Percentiles rank a stretch among this genome's conserved stretches.
Conservation (phyloP, 2,329 filamentous ascomycete genomes). For the Aspergillus neotritici region DNA sequence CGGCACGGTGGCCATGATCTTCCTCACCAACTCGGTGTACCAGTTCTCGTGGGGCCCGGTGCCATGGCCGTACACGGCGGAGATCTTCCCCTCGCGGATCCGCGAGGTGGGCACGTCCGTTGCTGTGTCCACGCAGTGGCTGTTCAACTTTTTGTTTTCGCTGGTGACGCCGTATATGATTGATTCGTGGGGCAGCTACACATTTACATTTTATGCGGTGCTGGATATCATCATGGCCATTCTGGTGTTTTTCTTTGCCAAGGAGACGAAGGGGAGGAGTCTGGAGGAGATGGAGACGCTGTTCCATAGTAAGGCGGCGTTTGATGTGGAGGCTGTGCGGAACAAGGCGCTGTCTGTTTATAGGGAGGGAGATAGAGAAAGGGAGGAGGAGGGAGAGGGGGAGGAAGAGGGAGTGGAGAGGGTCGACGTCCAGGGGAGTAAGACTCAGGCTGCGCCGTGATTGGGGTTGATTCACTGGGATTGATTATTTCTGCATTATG, state of each 20-base stretch:
- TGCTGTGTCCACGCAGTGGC: slow-evolving; percentile 34
- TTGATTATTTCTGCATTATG: too few relatives aligned
- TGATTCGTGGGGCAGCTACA: slow-evolving; percentile 35
- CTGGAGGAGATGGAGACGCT: slow-evolving; percentile 36
- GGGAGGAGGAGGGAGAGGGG: too few relatives aligned
- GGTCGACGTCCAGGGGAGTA: too few relatives aligned
- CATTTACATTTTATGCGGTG: slow-evolving; percentile 38
- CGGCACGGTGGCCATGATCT: slow-evolving; percentile 48
- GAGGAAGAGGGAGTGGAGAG: too few relatives aligned
- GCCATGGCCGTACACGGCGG: slow-evolving; percentile 33
- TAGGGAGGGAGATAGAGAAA: too few relatives aligned
- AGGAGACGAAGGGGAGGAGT: slow-evolving; percentile 36
- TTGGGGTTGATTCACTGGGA: too few relatives aligned
- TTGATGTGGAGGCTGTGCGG: too few relatives aligned
- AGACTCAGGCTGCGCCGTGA: too few relatives aligned
- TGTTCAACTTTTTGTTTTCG: slow-evolving; percentile 41
- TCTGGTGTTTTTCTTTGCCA: slow-evolving; percentile 34
- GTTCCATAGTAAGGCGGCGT: too few relatives aligned
- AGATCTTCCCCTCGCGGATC: slow-evolving; percentile 38
- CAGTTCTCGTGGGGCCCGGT: slow-evolving; percentile 33
- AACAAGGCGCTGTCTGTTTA: too few relatives aligned
- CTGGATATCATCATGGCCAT: slow-evolving; percentile 31
- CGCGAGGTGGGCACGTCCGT: slow-evolving; percentile 36
- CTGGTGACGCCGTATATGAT: slow-evolving; percentile 39
- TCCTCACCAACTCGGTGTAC: slow-evolving; percentile 26